phyloP scores from a whole-genome alignment of 768 basidiomycete species.

The Pholiota conissans region DNA sequence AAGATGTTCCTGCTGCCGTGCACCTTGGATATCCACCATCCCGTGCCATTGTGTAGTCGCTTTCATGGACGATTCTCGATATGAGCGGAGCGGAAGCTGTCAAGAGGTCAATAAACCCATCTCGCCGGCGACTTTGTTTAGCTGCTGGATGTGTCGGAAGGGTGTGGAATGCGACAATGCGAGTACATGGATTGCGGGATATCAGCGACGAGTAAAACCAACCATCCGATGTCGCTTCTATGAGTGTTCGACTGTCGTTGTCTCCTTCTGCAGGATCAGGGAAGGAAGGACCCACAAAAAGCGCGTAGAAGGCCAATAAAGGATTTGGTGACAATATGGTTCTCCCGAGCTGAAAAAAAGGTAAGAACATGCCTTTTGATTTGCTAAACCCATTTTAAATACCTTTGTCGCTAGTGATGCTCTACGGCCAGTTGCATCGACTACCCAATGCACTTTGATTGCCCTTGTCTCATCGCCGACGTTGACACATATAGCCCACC shows the following conservation, averaged over 20 bases:
- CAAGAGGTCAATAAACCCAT: constrained; percentile 30
- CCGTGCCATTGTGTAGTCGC: constrained; percentile 21
- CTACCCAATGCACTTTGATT: constrained; percentile 26
- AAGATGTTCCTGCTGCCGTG: constrained; percentile 30
- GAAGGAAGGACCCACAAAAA: constrained; percentile 18
- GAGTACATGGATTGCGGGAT: constrained; percentile 19
- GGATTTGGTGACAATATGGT: constrained; percentile 22
- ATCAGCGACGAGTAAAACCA: constrained; percentile 37
- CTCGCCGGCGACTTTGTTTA: constrained; percentile 23
- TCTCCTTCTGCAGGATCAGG: constrained; percentile 1
- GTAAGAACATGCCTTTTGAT: background rate
- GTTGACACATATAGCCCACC: constrained; percentile 6
- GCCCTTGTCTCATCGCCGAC: background rate
- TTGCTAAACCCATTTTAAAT: background rate
- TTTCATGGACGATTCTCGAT: constrained; percentile 15
- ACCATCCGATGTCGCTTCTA: constrained; percentile 31
- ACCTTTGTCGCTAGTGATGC: constrained; percentile 30
- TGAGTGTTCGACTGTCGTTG: constrained; percentile 32
- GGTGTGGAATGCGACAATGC: constrained; percentile 34
- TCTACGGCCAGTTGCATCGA: constrained; percentile 37
- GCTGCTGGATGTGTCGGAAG: constrained; percentile 23
- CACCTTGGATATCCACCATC: constrained; percentile 15
- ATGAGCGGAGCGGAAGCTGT: constrained; percentile 24
- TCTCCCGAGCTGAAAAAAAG: constrained; percentile 23
- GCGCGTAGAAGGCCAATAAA: constrained; percentile 31